A percentile compares a stretch with the other conserved stretches of the same genome.
phyloP scores from a whole-genome alignment of 768 basidiomycete species.

The Suillus fuscotomentosus region DNA sequence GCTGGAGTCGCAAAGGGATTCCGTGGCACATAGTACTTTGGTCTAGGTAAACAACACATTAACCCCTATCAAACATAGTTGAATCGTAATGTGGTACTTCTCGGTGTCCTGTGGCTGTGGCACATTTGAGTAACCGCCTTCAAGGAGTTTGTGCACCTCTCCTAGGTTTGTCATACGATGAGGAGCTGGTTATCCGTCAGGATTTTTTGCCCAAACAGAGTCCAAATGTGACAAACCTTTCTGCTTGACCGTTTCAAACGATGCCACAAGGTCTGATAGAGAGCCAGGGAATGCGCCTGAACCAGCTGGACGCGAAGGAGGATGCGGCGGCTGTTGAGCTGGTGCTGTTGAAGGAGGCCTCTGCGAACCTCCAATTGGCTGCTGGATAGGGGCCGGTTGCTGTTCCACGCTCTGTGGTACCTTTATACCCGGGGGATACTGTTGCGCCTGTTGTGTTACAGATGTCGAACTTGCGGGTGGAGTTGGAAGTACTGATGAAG shows the following conservation, averaged over 20 bases:
- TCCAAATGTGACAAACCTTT: conserved; percentile 60
- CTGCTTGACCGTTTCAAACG: conserved; percentile 95
- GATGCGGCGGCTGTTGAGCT: conserved; percentile 39
- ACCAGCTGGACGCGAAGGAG: conserved; percentile 37
- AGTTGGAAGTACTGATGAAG: conserved; percentile 11
- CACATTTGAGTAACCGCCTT: conserved; percentile 84
- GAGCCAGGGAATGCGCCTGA: conserved; percentile 72
- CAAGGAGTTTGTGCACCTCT: conserved; percentile 89
- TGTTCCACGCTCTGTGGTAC: conserved; percentile 45
- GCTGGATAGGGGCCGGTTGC: conserved; percentile 23
- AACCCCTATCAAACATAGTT: conserved; percentile 6
- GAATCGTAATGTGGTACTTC: conserved; percentile 61
- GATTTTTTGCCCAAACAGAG: background rate
- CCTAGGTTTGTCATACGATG: conserved; percentile 85
- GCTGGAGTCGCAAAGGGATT: conserved; percentile 89
- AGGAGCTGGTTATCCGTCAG: conserved; percentile 45
- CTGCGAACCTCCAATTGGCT: conserved; percentile 40
- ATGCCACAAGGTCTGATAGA: conserved; percentile 88
- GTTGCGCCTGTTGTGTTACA: conserved; percentile 37
- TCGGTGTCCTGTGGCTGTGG: conserved; percentile 96
- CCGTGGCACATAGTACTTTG: conserved; percentile 94
- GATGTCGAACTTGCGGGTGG: conserved; percentile 29
- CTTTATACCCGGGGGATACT: conserved; percentile 72
- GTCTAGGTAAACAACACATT: conserved; percentile 47
- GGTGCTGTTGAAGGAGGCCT: conserved; percentile 54